Base-by-base conservation (phyloP, 2,329 filamentous ascomycete species). In the Talaromyces sp. region DNA sequence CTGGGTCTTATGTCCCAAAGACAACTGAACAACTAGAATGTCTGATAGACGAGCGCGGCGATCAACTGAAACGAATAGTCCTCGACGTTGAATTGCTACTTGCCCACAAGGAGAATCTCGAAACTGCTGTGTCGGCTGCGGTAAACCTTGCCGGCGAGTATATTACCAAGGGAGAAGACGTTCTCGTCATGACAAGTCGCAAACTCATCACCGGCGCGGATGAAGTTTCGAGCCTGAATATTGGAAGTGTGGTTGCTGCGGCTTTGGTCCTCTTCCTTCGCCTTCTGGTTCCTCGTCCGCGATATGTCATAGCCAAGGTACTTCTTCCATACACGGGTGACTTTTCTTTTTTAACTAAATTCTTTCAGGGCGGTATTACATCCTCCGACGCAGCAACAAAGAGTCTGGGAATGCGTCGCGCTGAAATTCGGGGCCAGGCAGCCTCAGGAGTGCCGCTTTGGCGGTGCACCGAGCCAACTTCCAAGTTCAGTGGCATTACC, bases 101-200 rank as follows among this genome's bases (percentile, higher is more conserved):
- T 1, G 63, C 75, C 13, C 78, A 77, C 19, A 53, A 30, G 11
- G 49, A 53, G 5, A 44, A 80, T 77, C 10, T 79, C 82, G 66
- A 67, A 1, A 69, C 78, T 22, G 73, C 80, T 0, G 67, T 78
- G 1, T 60, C 69, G 0, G 64, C 70, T 1, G 77, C 79, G 0
- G 77, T 80, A 1, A 59, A 70, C 0, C 66, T 78, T 49, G 75
- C 86, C 7, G 65, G 68, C 1, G 65, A 39, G 30, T 15, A 39
- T 72, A 53, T 53, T 10, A 30, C 4, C 49, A 53, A 53, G 2
- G 82, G 82, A 0, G 74, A 78, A 42, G 84, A 87, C 56, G 82
- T 85, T 0, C 72, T 87, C 0, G 73, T 86, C 36, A 87, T 86
- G 84, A 87, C 85, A 0, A 84, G 82, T 42, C 77, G 84, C 0